Evolutionary conservation across 345 rosid genomes (phyloP).

Genomic region (Lepidium didymum): DNA sequence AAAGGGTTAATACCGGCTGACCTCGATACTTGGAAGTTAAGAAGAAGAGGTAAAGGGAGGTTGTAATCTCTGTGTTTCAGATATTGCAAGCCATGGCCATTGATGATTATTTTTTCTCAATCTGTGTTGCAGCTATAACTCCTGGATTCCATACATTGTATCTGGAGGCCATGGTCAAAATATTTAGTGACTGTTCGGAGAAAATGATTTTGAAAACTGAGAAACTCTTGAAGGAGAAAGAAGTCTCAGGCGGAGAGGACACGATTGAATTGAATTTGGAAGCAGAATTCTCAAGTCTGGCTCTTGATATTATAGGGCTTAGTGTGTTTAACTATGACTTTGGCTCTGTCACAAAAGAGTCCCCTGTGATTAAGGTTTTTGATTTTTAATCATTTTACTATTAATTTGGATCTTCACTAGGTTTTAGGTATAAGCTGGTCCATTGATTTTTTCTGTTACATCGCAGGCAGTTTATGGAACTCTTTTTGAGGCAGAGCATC

Average conservation of each 20-base stretch:
- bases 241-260: conserved; percentile 32
- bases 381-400: not conserved
- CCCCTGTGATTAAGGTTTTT: conserved; percentile 85
- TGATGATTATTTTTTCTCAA: not conserved
- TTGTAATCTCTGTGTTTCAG: not conserved
- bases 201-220: conserved; percentile 67
- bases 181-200: conserved; percentile 72
- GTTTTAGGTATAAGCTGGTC: not conserved
- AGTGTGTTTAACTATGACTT: conserved; percentile 91
- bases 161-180: conserved; percentile 85
- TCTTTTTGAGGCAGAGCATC: conserved; percentile 95
- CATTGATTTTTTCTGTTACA: not conserved
- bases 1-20: conserved; percentile 98
- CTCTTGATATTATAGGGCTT: conserved; percentile 93
- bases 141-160: conserved; percentile 81
- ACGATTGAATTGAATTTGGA: conserved; percentile 76
- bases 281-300: conserved; percentile 90
- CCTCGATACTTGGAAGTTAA: conserved; percentile 84
- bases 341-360: conserved; percentile 89
- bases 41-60: conserved; percentile 74
- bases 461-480: conserved; percentile 95
- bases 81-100: not conserved
- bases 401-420: not conserved
- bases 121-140: conserved; percentile 44
- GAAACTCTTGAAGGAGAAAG: conserved; percentile 44